Percentiles rank a stretch among this genome's conserved stretches.
phyloP scores from a whole-genome alignment of 2,329 filamentous ascomycete species.

The Aspergillus carbonarius region DNA sequence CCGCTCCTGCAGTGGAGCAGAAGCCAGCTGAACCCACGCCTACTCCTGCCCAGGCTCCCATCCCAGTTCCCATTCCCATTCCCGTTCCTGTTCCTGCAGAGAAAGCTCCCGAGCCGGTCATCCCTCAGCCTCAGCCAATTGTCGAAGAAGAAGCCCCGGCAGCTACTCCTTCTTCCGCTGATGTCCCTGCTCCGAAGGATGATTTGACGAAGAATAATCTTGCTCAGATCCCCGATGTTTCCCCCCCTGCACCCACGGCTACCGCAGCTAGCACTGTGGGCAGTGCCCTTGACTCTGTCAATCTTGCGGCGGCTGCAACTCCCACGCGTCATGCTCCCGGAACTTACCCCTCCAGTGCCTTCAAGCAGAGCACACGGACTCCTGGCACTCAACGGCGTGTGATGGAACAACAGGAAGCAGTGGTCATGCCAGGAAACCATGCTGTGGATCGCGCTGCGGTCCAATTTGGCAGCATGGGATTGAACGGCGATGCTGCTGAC shows the following conservation, averaged over 20 bases:
- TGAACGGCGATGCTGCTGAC: slow-evolving; percentile 63
- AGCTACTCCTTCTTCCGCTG: slow-evolving; percentile 41
- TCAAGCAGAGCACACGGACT: slow-evolving; percentile 71
- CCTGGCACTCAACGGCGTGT: slow-evolving; percentile 82
- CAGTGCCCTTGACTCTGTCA: slow-evolving; percentile 76
- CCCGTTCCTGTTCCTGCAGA: slow-evolving; percentile 43
- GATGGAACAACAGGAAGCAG: slow-evolving; percentile 92
- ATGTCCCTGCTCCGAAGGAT: slow-evolving; percentile 69
- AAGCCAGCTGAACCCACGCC: slow-evolving; percentile 2
- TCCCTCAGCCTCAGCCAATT: slow-evolving; percentile 28
- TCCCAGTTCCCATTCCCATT: slow-evolving; percentile 15
- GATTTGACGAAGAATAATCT: slow-evolving; percentile 89
- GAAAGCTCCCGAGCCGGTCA: slow-evolving; percentile 33
- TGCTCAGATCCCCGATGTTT: slow-evolving; percentile 82
- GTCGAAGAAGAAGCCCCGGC: slow-evolving; percentile 35
- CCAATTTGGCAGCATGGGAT: slow-evolving; percentile 92
- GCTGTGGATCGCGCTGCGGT: slow-evolving; percentile 90
- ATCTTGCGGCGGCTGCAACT: slow-evolving; percentile 52
- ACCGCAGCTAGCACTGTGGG: slow-evolving; percentile 87
- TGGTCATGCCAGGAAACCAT: slow-evolving; percentile 96
- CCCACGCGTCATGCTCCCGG: slow-evolving; percentile 62
- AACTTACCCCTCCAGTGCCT: slow-evolving; percentile 75
- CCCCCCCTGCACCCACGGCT: slow-evolving; percentile 71
- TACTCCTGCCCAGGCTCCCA: slow-evolving; percentile 21
- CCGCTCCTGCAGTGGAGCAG: slow-evolving; percentile 11